Base-by-base conservation (phyloP, 1,284 basidiomycete species). In the Veloporphyrellus conicus region DNA sequence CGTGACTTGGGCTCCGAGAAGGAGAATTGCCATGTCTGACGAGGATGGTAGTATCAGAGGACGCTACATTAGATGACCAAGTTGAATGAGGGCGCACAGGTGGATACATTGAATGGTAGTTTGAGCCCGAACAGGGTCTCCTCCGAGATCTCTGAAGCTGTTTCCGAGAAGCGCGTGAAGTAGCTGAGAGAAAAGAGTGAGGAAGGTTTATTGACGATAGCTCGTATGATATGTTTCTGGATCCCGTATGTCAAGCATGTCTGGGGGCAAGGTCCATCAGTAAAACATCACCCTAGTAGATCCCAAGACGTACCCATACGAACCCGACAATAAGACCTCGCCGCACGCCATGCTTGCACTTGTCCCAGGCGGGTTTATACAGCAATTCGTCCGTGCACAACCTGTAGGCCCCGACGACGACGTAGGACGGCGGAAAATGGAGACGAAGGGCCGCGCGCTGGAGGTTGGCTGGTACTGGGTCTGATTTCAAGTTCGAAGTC, bases 1-100 rank as follows among this genome's bases (percentile, higher is more conserved):
- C 0, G 85, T 85, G 29, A 89, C 61, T 67, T 93, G 90, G 3
- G 79, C 72, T 6, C 85, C 78, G 6, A 92, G 63, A 50, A 91
- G 76, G 48, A 90, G 71, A 15, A 89, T 62, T 0, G 88, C 78
- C 6, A 89, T 87, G 60, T 90, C 88, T 91, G 60, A 25, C 10
- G 3, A 36, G 19, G 29, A 23, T 3, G 29, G 27, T n/a, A n/a
- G n/a, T 2, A 47, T 41, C 20, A 53, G 20, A 3, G 28, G 35
- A 10, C 43, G 45, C 16, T 18, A 33, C 15, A 28, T 6, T 27
- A 33, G 6, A 6, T 7, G 10, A 31, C 35, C 8, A 6, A 43
- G 35, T 25, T 27, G 41, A 23, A 48, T n/a, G n/a, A n/a, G n/a
- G n/a, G n/a, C 79, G 43, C 47, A 88, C 84, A 88, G 8, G 84